phyloP scores from a whole-genome alignment of 148 eudicot genomes.

The Cornus kousa region DNA sequence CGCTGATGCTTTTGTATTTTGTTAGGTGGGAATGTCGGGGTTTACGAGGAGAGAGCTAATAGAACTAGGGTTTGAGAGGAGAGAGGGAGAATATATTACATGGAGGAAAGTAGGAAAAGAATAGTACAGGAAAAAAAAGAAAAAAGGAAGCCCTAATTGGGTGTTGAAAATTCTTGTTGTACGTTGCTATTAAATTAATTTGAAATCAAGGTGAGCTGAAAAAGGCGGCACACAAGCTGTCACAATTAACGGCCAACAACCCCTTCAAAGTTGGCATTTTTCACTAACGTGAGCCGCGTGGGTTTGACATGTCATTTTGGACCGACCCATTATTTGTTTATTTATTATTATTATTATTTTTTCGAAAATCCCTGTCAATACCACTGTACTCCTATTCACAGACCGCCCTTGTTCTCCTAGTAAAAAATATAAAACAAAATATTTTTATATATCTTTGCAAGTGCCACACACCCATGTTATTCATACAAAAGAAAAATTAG shows the following conservation, averaged over 20 bases:
- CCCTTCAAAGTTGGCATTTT: not conserved
- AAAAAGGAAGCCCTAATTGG: not conserved
- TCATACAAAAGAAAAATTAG: too few species aligned
- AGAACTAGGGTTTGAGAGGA: not conserved
- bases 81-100: constrained; percentile 8
- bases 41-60: constrained; percentile 1
- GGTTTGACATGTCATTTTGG: too few species aligned
- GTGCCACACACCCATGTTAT: too few species aligned
- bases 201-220: not conserved
- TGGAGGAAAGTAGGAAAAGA: not conserved
- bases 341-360: too few species aligned
- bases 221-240: not conserved
- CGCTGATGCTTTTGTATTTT: not conserved
- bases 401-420: too few species aligned
- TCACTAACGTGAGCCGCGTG: not conserved
- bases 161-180: not conserved
- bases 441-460: too few species aligned
- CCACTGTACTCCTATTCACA: too few species aligned
- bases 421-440: too few species aligned
- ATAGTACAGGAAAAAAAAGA: not conserved
- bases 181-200: not conserved
- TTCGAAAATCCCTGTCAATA: too few species aligned
- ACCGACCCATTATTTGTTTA: too few species aligned
- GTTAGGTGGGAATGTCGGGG: not conserved
- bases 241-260: not conserved